phyloP scores from a whole-genome alignment of 1,284 basidiomycete species.

The Apiotrichum mycotoxinovorans region DNA sequence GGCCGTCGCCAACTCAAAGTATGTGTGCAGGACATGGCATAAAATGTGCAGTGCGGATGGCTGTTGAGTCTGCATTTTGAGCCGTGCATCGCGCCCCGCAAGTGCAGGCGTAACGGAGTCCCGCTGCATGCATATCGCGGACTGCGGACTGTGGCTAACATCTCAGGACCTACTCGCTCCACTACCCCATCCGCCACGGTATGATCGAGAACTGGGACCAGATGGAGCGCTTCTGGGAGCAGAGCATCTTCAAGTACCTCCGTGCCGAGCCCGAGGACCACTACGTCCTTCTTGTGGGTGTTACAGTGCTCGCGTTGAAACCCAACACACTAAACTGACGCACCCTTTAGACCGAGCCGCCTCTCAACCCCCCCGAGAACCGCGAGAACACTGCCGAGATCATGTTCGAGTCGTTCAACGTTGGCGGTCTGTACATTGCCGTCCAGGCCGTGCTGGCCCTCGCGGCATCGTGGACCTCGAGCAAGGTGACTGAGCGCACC shows the following conservation, averaged over 20 bases:
- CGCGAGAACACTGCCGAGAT: slow-evolving; percentile 99
- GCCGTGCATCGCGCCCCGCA: too few relatives aligned
- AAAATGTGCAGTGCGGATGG: too few relatives aligned
- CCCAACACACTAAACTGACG: neutral
- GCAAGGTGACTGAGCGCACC: slow-evolving; percentile 85
- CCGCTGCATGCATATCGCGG: too few relatives aligned
- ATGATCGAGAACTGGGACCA: slow-evolving; percentile 99
- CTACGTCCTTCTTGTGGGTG: slow-evolving; percentile 87
- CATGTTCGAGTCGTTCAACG: slow-evolving; percentile 99
- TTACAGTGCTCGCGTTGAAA: too few relatives aligned
- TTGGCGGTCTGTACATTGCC: slow-evolving; percentile 86
- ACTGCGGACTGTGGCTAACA: too few relatives aligned
- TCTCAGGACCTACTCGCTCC: slow-evolving; percentile 78
- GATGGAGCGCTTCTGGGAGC: slow-evolving; percentile 99
- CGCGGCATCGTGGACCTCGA: slow-evolving; percentile 95
- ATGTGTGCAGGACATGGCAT: slow-evolving; percentile 19
- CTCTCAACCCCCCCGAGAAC: slow-evolving; percentile 97
- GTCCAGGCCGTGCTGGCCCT: slow-evolving; percentile 99
- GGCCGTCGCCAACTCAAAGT: slow-evolving; percentile 87
- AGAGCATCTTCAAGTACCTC: slow-evolving; percentile 99
- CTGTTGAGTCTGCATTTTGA: neutral
- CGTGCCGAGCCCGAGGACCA: slow-evolving; percentile 98
- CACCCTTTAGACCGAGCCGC: slow-evolving; percentile 82
- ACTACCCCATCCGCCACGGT: slow-evolving; percentile 96
- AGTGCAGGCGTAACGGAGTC: too few relatives aligned